Percentiles rank a stretch among this genome's conserved stretches.
Conservation (phyloP, 352 stramenopile species). For the Pythium sp. region DNA sequence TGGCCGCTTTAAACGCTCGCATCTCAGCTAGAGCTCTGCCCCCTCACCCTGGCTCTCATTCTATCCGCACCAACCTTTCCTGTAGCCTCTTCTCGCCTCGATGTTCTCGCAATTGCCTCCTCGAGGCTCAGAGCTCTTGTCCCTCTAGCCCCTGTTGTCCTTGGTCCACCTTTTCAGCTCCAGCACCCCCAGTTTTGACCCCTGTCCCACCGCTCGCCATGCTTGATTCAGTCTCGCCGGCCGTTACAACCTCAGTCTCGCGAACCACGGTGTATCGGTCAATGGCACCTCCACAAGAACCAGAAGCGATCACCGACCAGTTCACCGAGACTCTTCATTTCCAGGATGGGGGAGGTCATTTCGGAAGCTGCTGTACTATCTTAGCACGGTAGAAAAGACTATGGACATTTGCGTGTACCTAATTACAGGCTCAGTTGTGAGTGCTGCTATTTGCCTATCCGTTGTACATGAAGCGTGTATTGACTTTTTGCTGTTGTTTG, state of each 20-base stretch:
- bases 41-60: background rate
- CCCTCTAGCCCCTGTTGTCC: background rate
- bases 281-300: background rate
- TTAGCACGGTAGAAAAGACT: too few species aligned
- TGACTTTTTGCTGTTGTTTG: too few species aligned
- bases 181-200: background rate
- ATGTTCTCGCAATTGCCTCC: background rate
- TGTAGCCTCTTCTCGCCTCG: background rate
- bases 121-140: background rate
- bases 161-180: background rate
- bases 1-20: background rate
- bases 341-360: too few species aligned
- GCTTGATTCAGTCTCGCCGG: background rate
- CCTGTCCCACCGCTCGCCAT: background rate
- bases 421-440: too few species aligned
- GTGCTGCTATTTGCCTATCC: too few species aligned
- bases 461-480: too few species aligned
- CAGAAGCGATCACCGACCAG: background rate
- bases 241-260: background rate
- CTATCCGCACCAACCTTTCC: too few species aligned
- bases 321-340: too few species aligned
- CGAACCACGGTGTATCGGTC: background rate
- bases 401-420: too few species aligned
- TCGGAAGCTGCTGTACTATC: too few species aligned
- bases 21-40: background rate